phyloP scores from a whole-genome alignment of 768 basidiomycete genomes.

The Lactarius evosmus region DNA sequence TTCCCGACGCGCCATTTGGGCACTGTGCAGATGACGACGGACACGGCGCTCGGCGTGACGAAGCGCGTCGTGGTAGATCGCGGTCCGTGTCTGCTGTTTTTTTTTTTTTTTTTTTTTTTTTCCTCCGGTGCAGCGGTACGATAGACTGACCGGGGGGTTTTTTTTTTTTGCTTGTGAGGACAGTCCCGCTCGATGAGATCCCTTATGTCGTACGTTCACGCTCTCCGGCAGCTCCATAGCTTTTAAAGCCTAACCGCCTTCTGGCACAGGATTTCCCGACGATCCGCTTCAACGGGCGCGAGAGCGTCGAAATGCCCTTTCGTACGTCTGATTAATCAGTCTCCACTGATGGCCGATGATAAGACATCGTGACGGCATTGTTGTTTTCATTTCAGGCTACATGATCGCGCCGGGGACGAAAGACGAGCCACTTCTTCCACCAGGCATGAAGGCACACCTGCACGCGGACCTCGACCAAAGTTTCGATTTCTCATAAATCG shows the following conservation, averaged over 20 bases:
- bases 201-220: constrained; percentile 58
- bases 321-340: constrained; percentile 48
- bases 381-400: constrained; percentile 47
- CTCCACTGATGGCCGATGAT: neutral
- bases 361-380: neutral
- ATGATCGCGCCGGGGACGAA: constrained; percentile 39
- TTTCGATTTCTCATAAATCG: constrained; percentile 65
- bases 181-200: constrained; percentile 66
- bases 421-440: constrained; percentile 72
- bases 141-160: neutral
- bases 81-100: constrained; percentile 37
- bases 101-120: too few species aligned
- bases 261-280: constrained; percentile 78
- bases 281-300: constrained; percentile 79
- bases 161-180: neutral
- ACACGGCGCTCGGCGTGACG: constrained; percentile 91
- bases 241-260: too few species aligned
- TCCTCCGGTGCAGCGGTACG: neutral
- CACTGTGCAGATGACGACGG: constrained; percentile 94
- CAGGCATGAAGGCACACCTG: constrained; percentile 85
- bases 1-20: constrained; percentile 88
- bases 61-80: constrained; percentile 77
- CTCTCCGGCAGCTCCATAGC: neutral
- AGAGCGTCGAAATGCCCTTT: constrained; percentile 99
- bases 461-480: constrained; percentile 82